Base-by-base conservation (phyloP, 108 stramenopile genomes). In the Cyclotella choctawhatcheeana region DNA sequence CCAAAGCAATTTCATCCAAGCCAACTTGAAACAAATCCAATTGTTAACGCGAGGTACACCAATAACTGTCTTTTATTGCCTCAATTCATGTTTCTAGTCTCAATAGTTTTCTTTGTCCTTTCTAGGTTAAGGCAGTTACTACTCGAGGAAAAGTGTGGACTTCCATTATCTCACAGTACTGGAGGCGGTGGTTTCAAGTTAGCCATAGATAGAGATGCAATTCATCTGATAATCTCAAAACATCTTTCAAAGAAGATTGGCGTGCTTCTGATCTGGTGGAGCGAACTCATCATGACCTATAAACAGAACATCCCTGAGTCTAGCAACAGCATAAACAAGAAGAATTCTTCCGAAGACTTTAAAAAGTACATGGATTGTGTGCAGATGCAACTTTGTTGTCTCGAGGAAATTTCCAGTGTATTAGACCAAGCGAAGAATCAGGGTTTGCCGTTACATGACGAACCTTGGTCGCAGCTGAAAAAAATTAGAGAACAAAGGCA, bases 11-110 rank as follows among this genome's bases (percentile, higher is more conserved):
- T 56, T 31, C 22, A 68, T 34, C 32, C 52, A 0, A n/a, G 1
- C 22, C 26, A 44, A 1, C 52, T 68, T 68, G 54, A 54, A 55
- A 68, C 52, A 17, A 54, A 53, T 32, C 66, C 66, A 21, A n/a
- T 67, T 5, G 25, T 53, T 3, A 67, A 67, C 30, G 14, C 33
- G 29, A 47, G 54, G 20, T 22, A 53, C 48, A n/a, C 21, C 55
- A 20, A 29, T 47, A 37, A 53, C 53, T 17, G 66, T 54, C 12
- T 21, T 68, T 31, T 21, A 53, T 27, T 0, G 17, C 8, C 18
- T 51, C 40, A 54, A 40, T 45, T 1, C 25, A 29, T 22, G 13
- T 27, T 68, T 3, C 13, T 53, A 40, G 12, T 43, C 12, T 54
- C 37, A 22, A 13, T 17, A 2, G 67, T n/a, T n/a, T n/a, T n/a